phyloP scores from a whole-genome alignment of 1,284 basidiomycete genomes.

The Calocybe gambosa region DNA sequence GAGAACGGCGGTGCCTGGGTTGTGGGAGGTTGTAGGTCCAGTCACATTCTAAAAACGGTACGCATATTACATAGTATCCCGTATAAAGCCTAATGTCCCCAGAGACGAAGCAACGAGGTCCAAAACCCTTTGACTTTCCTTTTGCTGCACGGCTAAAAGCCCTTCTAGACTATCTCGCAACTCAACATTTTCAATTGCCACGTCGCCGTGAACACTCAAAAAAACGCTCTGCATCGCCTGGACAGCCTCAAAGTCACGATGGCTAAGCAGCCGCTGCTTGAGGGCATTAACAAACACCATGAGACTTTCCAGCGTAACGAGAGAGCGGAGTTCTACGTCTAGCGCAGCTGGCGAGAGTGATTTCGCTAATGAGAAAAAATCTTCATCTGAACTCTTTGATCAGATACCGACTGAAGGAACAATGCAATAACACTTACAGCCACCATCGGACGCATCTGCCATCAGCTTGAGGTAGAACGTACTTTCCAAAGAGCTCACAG shows the following conservation, averaged over 20 bases:
- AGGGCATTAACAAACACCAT: conserved; percentile 73
- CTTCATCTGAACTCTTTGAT: conserved; percentile 49
- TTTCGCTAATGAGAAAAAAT: conserved; percentile 85
- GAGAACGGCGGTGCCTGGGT: not conserved
- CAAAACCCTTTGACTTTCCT: conserved; percentile 68
- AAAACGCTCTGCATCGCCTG: conserved; percentile 87
- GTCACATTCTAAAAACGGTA: no score
- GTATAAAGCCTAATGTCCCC: conserved; percentile 67
- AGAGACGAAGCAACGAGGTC: conserved; percentile 66
- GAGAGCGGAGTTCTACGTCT: conserved; percentile 85
- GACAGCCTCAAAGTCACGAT: conserved; percentile 92
- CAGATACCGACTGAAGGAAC: not conserved
- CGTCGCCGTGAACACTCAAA: conserved; percentile 80
- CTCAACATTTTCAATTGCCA: conserved; percentile 67
- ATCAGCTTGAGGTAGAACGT: conserved; percentile 66
- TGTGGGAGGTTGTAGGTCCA: no score
- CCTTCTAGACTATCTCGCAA: conserved; percentile 49
- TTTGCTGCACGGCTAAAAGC: conserved; percentile 58
- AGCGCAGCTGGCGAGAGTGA: conserved; percentile 85
- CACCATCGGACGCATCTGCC: conserved; percentile 49
- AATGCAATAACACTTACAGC: conserved; percentile 51
- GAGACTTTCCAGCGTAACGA: conserved; percentile 64
- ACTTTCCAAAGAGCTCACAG: conserved; percentile 57
- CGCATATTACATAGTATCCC: conserved; percentile 31
- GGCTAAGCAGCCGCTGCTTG: conserved; percentile 65